Base-by-base conservation (phyloP, 2,329 filamentous ascomycete species). In the Monilinia aucupariae region DNA sequence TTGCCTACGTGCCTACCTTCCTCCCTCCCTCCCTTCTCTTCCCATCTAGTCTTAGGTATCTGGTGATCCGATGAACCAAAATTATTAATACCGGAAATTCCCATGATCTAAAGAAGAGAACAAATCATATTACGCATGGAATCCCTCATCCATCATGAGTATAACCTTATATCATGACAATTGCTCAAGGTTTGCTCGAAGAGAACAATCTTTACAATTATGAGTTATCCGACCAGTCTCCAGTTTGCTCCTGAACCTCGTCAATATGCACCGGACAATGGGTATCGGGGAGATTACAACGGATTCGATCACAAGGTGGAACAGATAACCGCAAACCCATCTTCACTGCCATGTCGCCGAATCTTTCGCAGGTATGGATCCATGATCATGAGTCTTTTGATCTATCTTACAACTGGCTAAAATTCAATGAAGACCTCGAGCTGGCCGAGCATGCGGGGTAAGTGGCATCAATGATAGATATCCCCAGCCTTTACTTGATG, bases 361-460 rank as follows among this genome's bases (percentile, higher is more conserved):
- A 22, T 39, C n/a, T 55, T 55, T 45, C 53, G 53, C 20, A 55
- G 53, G 53, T 55, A 55, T 27, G 27, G 53, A 20, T 45, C 27
- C 39, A 22, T 45, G 6, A 22, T 30, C n/a, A 22, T 7, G 3
- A 2, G 7, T n/a, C 30, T 22, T 32, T 30, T 22, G 27, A 30
- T 32, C n/a, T 25, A 30, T 32, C 20, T 55, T 9, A 25, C 13
- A 45, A 3, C 5, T 32, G 45, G 27, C 53, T 55, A 17, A 55
- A 12, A n/a, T n/a, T 20, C 20, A 17, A 30, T 17, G 9, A 32
- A 63, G 61, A 63, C 61, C 53, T 22, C 61, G 61, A n/a, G 53
- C 61, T 30, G 61, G 61, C 15, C 47, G 61, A 32, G 61, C 61
- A 50, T 63, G 61, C 53, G 61, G 54, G 61, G 61, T 59, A 45